Percentiles rank a stretch among this genome's conserved stretches.
These are phyloP conservation scores for Picochlorum sp. DNA, from an alignment of 139 green algal species.

Conservation along the genomic window DNA sequence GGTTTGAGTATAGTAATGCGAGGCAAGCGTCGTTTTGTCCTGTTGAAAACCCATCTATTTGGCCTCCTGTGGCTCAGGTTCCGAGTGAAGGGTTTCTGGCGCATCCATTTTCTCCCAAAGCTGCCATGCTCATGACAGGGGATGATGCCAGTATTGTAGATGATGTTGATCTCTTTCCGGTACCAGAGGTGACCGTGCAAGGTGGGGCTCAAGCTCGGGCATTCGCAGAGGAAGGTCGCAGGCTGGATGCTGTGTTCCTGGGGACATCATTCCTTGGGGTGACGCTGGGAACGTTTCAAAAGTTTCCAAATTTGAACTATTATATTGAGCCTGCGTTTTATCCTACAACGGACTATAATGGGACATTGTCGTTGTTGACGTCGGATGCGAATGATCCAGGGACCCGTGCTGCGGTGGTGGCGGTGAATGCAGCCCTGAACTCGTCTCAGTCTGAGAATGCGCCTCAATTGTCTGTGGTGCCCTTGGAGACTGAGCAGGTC, in stretches of 20 bases:
- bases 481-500: background rate
- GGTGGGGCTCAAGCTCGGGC: background rate
- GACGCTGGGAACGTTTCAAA: constrained; percentile 25
- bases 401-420: background rate
- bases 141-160: background rate
- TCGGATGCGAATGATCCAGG: constrained; percentile 4
- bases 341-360: constrained; percentile 5
- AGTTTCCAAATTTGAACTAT: constrained; percentile 2
- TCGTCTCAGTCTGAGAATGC: background rate
- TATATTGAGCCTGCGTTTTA: constrained; percentile 9
- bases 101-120: constrained; percentile 14
- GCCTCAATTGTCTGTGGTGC: background rate
- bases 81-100: constrained; percentile 15
- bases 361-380: background rate
- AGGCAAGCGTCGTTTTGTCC: constrained; percentile 38
- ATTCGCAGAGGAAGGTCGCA: background rate
- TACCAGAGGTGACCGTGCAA: constrained; percentile 1
- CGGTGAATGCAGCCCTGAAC: background rate
- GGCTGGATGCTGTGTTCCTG: constrained; percentile 3
- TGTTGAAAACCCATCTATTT: constrained; percentile 37
- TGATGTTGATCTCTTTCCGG: constrained; percentile 8
- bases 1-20: constrained; percentile 34
- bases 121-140: constrained; percentile 29
- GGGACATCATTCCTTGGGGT: constrained; percentile 27
- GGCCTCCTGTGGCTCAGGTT: constrained; percentile 40